Percentiles rank a stretch among this genome's conserved stretches.
Conservation (phyloP, 805 yeast species). For the Kluyveromyces dobzhanskii region DNA sequence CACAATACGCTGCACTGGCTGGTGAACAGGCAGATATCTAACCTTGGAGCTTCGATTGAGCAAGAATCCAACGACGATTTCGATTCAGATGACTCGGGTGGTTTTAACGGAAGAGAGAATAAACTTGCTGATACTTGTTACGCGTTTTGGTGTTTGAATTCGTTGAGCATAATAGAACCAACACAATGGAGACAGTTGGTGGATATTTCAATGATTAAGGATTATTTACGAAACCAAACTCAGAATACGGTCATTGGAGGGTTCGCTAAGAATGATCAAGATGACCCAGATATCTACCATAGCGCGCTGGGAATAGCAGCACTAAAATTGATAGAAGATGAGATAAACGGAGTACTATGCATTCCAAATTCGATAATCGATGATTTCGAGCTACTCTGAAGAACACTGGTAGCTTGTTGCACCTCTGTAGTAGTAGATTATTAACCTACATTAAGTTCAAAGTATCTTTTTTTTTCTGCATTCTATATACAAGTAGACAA, state of each 20-base stretch:
- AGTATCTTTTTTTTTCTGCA: neutral
- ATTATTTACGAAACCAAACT: slow-evolving; percentile 44
- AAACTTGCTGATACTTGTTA: slow-evolving; percentile 84
- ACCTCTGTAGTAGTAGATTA: neutral
- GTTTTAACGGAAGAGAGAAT: slow-evolving; percentile 81
- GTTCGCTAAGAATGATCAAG: slow-evolving; percentile 56
- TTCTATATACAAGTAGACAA: no score
- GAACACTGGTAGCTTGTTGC: neutral
- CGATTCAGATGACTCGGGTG: slow-evolving; percentile 55
- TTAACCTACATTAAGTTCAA: neutral
- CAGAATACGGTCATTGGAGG: slow-evolving; percentile 69
- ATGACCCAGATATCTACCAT: slow-evolving; percentile 66
- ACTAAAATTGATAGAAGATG: slow-evolving; percentile 31
- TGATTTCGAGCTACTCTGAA: neutral
- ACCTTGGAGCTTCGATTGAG: slow-evolving; percentile 13
- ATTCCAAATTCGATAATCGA: slow-evolving; percentile 12
- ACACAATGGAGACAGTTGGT: slow-evolving; percentile 9
- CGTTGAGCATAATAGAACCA: slow-evolving; percentile 38
- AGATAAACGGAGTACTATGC: slow-evolving; percentile 24
- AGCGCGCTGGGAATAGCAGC: slow-evolving; percentile 54
- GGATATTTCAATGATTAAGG: slow-evolving; percentile 4
- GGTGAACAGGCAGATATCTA: slow-evolving; percentile 47
- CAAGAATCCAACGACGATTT: slow-evolving; percentile 28
- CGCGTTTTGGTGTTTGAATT: slow-evolving; percentile 71
- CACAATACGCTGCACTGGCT: slow-evolving; percentile 48